Evolutionary conservation across 2,329 filamentous ascomycete genomes (phyloP).

Genomic region (Diaporthe capsici): DNA sequence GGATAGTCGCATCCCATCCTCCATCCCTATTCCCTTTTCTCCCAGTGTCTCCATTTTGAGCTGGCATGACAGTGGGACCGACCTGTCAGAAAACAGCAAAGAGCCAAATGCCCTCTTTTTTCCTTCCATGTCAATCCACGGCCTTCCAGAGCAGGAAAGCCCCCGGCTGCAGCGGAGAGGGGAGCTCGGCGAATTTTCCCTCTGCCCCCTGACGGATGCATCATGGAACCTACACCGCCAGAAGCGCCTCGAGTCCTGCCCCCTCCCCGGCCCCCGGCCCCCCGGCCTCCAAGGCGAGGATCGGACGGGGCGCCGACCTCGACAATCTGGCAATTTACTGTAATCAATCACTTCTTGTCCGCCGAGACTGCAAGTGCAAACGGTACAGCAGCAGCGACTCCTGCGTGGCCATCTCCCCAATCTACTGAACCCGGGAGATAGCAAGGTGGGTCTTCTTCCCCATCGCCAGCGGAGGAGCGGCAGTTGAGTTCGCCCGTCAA

Average conservation of each 20-base stretch:
- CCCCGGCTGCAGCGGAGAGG: constrained; percentile 28
- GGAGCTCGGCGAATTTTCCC: constrained; percentile 31
- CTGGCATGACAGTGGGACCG: constrained; percentile 26
- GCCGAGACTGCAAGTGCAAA: background rate
- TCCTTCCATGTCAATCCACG: constrained; percentile 22
- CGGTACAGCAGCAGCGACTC: background rate
- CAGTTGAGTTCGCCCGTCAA: background rate
- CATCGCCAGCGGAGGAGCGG: constrained; percentile 18
- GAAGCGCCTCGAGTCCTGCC: constrained; percentile 1
- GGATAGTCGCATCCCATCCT: background rate
- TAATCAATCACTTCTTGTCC: background rate
- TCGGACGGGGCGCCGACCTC: constrained; percentile 30
- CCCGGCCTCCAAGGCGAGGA: constrained; percentile 16
- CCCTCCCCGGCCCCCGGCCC: background rate
- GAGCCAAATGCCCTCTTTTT: background rate
- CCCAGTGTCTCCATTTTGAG: constrained; percentile 12
- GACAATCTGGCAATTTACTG: constrained; percentile 18
- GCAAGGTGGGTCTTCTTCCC: background rate
- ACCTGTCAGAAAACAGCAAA: constrained; percentile 20
- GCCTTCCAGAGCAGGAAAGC: constrained; percentile 21
- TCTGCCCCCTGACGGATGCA: constrained; percentile 23
- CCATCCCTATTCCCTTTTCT: constrained; percentile 10
- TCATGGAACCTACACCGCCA: constrained; percentile 30
- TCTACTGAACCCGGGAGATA: background rate
- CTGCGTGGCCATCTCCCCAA: constrained; percentile 11